These are phyloP conservation scores for Fragilariopsis cylindrus DNA, from an alignment of 108 stramenopile species.

Conservation along the genomic window DNA sequence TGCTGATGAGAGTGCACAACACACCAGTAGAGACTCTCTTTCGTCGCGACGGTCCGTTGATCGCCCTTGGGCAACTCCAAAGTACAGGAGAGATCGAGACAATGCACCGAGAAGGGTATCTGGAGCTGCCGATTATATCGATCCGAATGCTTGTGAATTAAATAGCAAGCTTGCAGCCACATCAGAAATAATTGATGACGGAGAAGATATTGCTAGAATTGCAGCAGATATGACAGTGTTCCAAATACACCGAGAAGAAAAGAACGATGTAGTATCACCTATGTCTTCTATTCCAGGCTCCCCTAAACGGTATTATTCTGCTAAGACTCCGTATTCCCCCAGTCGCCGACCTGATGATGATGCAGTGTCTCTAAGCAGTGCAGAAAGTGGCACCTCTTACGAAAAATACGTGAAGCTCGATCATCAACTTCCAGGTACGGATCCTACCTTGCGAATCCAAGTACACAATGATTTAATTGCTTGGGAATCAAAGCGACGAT, in stretches of 20 bases:
- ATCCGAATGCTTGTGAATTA: conserved; percentile 14
- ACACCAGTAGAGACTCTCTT: not conserved
- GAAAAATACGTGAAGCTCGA: conserved; percentile 12
- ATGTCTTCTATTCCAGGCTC: not conserved
- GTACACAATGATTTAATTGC: conserved; percentile 41
- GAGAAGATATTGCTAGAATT: conserved; percentile 12
- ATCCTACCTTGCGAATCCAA: conserved; percentile 44
- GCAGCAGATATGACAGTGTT: conserved; percentile 16
- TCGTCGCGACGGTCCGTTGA: conserved; percentile 14
- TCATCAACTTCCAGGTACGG: conserved; percentile 33
- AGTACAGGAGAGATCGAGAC: conserved; percentile 23
- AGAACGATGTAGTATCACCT: not conserved
- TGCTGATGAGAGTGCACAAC: not conserved
- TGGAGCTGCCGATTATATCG: conserved; percentile 25
- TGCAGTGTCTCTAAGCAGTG: conserved; percentile 9
- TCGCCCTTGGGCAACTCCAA: conserved; percentile 37
- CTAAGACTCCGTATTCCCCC: conserved; percentile 6
- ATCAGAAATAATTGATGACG: conserved; percentile 7
- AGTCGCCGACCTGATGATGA: conserved; percentile 12
- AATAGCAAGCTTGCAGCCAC: conserved; percentile 8
- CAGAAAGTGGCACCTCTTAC: conserved; percentile 6
- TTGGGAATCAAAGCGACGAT: conserved; percentile 38
- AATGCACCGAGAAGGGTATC: not conserved
- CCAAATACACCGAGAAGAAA: not conserved
- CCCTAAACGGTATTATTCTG: not conserved